Conservation (phyloP, 2,329 filamentous ascomycete species). For the Cordyceps militaris region DNA sequence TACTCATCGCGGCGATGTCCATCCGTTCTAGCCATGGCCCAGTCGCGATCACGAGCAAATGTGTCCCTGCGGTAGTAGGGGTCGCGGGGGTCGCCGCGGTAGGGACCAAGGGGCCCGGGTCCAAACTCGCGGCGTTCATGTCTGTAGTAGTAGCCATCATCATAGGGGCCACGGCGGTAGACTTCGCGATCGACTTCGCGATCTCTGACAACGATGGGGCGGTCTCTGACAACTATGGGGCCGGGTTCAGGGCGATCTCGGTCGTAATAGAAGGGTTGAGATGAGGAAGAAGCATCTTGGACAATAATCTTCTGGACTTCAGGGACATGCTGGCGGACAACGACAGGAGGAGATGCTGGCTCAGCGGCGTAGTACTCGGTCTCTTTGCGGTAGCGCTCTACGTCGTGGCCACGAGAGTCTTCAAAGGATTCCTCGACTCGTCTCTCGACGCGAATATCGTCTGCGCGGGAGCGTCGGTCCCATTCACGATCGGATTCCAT, state of each 20-base stretch:
- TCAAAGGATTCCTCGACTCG: slow-evolving; percentile 44
- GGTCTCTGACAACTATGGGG: slow-evolving; percentile 37
- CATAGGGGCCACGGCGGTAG: slow-evolving; percentile 26
- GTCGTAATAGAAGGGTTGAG: slow-evolving; percentile 44
- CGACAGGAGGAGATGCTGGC: slow-evolving; percentile 43
- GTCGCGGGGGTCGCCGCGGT: slow-evolving; percentile 26
- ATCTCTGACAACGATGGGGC: slow-evolving; percentile 37
- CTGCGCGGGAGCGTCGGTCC: slow-evolving; percentile 34
- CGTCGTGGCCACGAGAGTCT: slow-evolving; percentile 38
- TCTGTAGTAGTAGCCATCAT: slow-evolving; percentile 47
- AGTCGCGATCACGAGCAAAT: slow-evolving; percentile 28
- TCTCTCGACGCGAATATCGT: slow-evolving; percentile 47
- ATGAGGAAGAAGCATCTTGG: slow-evolving; percentile 44
- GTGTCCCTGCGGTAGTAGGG: slow-evolving; percentile 20
- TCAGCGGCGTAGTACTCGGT: slow-evolving; percentile 54
- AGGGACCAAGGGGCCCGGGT: slow-evolving; percentile 23
- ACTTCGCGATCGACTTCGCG: slow-evolving; percentile 32
- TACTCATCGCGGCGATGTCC: slow-evolving; percentile 37
- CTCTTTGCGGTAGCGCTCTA: slow-evolving; percentile 55
- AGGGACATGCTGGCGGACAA: slow-evolving; percentile 48
- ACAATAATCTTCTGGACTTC: slow-evolving; percentile 55
- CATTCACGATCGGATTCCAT: slow-evolving; percentile 38
- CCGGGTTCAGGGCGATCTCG: slow-evolving; percentile 39
- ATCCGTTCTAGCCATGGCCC: slow-evolving; percentile 30
- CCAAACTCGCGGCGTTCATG: slow-evolving; percentile 36